Evolutionary conservation across 257 asterid genomes (phyloP).

Genomic region (Henckelia pumila): DNA sequence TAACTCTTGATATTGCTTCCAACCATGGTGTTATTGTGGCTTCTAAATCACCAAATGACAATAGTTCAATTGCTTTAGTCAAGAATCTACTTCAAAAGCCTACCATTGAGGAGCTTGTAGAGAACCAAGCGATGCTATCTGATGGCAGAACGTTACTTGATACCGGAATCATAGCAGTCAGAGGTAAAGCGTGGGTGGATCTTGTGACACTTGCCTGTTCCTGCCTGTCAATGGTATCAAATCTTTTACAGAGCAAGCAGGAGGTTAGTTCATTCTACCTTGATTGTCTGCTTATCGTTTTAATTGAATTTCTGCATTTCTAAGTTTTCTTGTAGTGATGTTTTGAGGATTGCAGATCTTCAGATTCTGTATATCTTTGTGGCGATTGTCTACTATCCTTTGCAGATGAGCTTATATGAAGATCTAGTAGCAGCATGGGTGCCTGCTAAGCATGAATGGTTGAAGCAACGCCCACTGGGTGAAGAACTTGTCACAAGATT

Average conservation of each 20-base stretch:
- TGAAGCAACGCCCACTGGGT: slow-evolving; percentile 75
- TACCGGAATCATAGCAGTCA: slow-evolving; percentile 93
- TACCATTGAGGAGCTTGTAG: slow-evolving; percentile 58
- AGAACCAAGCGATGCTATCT: slow-evolving; percentile 71
- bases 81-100: slow-evolving; percentile 96
- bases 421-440: slow-evolving; percentile 99
- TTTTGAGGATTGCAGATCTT: slow-evolving; percentile 19
- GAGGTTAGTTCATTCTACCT: slow-evolving; percentile 59
- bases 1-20: slow-evolving; percentile 88
- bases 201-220: slow-evolving; percentile 68
- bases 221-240: slow-evolving; percentile 64
- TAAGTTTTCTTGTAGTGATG: slow-evolving; percentile 16
- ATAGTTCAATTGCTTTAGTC: slow-evolving; percentile 47
- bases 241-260: slow-evolving; percentile 67
- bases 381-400: slow-evolving; percentile 29
- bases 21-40: slow-evolving; percentile 97
- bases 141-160: slow-evolving; percentile 95
- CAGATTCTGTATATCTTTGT: slow-evolving; percentile 23
- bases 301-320: slow-evolving; percentile 4
- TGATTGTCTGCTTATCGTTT: slow-evolving; percentile 1
- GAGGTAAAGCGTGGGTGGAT: slow-evolving; percentile 92
- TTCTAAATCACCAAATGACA: slow-evolving; percentile 48
- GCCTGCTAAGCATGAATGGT: slow-evolving; percentile 90
- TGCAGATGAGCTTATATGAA: slow-evolving; percentile 97
- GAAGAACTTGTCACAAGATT: slow-evolving; percentile 62